These are phyloP conservation scores for Lizonia empirigonia DNA, from an alignment of 2,329 filamentous ascomycete species.

Conservation along the genomic window DNA sequence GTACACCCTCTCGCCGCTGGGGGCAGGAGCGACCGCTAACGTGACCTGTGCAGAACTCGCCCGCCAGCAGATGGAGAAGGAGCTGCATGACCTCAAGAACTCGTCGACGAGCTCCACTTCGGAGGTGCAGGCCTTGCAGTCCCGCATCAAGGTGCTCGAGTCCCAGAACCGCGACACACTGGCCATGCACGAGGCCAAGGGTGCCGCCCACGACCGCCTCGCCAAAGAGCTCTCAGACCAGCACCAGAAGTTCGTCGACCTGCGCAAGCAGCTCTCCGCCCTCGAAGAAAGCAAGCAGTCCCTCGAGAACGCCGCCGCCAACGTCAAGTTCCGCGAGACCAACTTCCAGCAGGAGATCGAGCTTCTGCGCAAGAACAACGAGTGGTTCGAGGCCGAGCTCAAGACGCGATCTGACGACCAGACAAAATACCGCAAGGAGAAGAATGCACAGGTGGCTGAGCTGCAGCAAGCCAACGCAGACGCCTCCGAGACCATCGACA, in stretches of 20 bases:
- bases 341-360: constrained; percentile 89
- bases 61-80: constrained; percentile 76
- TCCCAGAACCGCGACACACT: constrained; percentile 90
- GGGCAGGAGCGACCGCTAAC: constrained; percentile 3
- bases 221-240: constrained; percentile 85
- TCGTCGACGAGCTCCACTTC: constrained; percentile 74
- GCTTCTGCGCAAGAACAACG: constrained; percentile 83
- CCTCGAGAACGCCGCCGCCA: constrained; percentile 78
- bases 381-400: constrained; percentile 91
- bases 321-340: constrained; percentile 88
- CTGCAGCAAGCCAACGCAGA: constrained; percentile 90
- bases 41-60: constrained; percentile 66
- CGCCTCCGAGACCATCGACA: constrained; percentile 74
- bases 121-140: constrained; percentile 76
- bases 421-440: constrained; percentile 91
- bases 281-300: constrained; percentile 85
- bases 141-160: constrained; percentile 85
- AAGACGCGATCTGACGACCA: constrained; percentile 88
- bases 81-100: constrained; percentile 78
- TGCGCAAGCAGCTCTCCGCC: constrained; percentile 79
- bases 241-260: constrained; percentile 83
- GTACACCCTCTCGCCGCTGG: constrained; percentile 23
- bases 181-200: constrained; percentile 87
- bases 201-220: constrained; percentile 81
- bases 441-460: constrained; percentile 84